A percentile compares a stretch with the other conserved stretches of the same genome.
Evolutionary conservation across 768 basidiomycete genomes (phyloP).

Genomic region (Serendipita sp.): DNA sequence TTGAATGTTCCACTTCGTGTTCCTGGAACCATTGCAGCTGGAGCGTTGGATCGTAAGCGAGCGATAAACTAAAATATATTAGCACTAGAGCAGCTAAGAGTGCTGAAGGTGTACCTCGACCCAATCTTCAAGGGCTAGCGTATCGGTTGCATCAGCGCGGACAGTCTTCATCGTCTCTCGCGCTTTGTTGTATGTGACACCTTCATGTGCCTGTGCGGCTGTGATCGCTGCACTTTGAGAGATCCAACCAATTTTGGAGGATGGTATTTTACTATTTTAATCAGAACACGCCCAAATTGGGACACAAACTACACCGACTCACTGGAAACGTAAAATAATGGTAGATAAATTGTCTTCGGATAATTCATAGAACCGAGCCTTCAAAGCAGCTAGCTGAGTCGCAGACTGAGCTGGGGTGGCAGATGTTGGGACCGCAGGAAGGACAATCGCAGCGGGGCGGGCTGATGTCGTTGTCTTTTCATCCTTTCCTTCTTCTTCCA

Average conservation of each 20-base stretch:
- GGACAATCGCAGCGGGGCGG: neutral
- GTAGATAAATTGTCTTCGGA: neutral
- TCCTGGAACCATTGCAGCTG: neutral
- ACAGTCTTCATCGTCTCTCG: conserved; percentile 72
- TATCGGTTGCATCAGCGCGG: conserved; percentile 85
- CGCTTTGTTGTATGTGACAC: conserved; percentile 27
- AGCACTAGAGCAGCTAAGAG: neutral
- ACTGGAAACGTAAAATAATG: neutral
- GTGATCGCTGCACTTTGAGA: neutral
- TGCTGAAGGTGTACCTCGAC: conserved; percentile 57
- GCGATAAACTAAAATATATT: conserved; percentile 9
- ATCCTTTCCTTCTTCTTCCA: neutral
- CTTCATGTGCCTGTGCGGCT: conserved; percentile 12
- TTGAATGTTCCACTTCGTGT: conserved; percentile 60
- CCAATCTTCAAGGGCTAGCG: conserved; percentile 95
- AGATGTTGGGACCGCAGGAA: neutral
- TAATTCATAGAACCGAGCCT: neutral
- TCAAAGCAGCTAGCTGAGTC: neutral
- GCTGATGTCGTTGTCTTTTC: neutral
- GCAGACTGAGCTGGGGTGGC: too few relatives aligned
- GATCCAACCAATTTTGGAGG: neutral
- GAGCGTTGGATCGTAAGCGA: neutral
- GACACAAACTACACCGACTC: neutral
- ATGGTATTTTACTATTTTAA: neutral
- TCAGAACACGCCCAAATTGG: neutral